These are phyloP conservation scores for Zizania latifolia DNA, from an alignment of 176 grass and related monocot genomes.

Conservation along the genomic window DNA sequence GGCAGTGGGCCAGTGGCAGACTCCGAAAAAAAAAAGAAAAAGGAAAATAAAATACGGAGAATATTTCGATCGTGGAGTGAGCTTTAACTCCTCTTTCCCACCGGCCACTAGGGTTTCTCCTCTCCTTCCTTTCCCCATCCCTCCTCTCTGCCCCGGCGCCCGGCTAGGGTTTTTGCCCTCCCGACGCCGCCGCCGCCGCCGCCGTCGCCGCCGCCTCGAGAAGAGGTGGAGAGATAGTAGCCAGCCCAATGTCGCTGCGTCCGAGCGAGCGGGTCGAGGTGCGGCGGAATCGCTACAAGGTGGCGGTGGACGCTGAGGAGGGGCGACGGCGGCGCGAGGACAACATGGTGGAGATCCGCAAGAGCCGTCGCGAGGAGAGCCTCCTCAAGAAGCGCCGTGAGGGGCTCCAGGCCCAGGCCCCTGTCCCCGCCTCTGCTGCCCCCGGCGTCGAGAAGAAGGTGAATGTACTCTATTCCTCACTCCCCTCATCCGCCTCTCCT, in stretches of 20 bases:
- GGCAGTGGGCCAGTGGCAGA: too few relatives aligned
- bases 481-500: background rate
- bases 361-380: constrained; percentile 89
- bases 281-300: constrained; percentile 87
- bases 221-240: background rate
- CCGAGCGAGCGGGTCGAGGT: constrained; percentile 72
- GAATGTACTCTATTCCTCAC: background rate
- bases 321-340: constrained; percentile 85
- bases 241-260: constrained; percentile 56
- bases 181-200: background rate
- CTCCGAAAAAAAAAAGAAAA: background rate
- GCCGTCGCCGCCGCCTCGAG: background rate
- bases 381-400: constrained; percentile 92
- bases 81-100: constrained; percentile 35
- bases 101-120: constrained; percentile 62
- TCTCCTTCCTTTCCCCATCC: background rate
- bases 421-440: constrained; percentile 35
- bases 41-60: background rate
- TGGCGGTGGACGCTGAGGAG: constrained; percentile 88
- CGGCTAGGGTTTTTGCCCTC: constrained; percentile 54
- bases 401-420: constrained; percentile 56
- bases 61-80: constrained; percentile 47
- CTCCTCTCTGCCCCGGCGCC: constrained; percentile 23
- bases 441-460: constrained; percentile 81
- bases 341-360: constrained; percentile 97